Percentiles rank a stretch among this genome's conserved stretches.
Conservation (phyloP, 2,329 filamentous ascomycete species). For the Aspergillus spinulosporus region DNA sequence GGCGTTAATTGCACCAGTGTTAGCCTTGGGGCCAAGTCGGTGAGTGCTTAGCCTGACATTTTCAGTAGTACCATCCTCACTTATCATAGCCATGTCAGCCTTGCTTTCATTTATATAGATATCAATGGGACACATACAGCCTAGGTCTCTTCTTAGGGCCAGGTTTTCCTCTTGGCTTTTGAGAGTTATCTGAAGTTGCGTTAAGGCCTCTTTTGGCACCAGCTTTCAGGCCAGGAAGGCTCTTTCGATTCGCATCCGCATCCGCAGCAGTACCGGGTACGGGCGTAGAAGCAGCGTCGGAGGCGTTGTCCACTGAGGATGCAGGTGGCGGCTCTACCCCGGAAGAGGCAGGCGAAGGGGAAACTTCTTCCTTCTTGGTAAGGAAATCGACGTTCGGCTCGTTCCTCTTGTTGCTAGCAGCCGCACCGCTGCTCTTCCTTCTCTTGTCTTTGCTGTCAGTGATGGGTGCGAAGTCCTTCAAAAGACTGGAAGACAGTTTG, state of each 20-base stretch:
- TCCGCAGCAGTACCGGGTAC: constrained; percentile 40
- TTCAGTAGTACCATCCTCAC: constrained; percentile 54
- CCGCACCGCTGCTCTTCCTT: constrained; percentile 17
- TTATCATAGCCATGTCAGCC: constrained; percentile 24
- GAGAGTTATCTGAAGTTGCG: constrained; percentile 58
- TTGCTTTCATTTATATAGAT: background rate
- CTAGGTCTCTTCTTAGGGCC: constrained; percentile 95
- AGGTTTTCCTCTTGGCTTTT: constrained; percentile 80
- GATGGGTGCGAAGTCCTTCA: constrained; percentile 38
- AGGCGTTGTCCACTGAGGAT: constrained; percentile 44
- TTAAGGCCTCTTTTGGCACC: constrained; percentile 59
- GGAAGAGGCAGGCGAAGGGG: constrained; percentile 40
- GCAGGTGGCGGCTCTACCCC: constrained; percentile 37
- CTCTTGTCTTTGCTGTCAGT: constrained; percentile 26
- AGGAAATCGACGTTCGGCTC: constrained; percentile 22
- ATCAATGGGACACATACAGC: constrained; percentile 65
- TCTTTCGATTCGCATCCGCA: constrained; percentile 62
- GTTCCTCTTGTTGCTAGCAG: constrained; percentile 15
- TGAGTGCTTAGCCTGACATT: constrained; percentile 51
- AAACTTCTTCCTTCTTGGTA: constrained; percentile 29
- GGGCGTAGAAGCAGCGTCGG: constrained; percentile 42
- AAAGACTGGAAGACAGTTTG: constrained; percentile 39
- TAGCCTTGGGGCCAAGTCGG: constrained; percentile 94
- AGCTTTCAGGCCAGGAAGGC: constrained; percentile 67
- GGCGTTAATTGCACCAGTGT: constrained; percentile 96